Evolutionary conservation across 2,329 filamentous ascomycete species (phyloP).

Genomic region (Aspergillaceae sp.): DNA sequence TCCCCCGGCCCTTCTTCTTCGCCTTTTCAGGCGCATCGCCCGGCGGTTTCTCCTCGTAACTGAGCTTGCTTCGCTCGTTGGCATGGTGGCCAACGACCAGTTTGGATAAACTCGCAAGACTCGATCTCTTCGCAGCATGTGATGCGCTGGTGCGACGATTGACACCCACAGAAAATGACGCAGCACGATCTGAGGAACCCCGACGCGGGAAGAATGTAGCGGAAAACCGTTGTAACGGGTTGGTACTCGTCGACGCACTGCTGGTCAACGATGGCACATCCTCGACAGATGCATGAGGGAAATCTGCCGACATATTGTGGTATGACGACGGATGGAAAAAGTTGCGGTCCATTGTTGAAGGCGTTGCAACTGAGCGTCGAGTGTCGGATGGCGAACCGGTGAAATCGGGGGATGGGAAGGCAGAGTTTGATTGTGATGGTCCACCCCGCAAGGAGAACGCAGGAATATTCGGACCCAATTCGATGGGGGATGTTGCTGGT

Average conservation of each 20-base stretch:
- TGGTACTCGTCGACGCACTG: constrained; percentile 41
- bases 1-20: constrained; percentile 38
- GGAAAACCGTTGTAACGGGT: constrained; percentile 36
- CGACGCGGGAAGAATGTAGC: constrained; percentile 35
- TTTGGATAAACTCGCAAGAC: constrained; percentile 42
- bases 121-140: constrained; percentile 37
- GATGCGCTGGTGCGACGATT: constrained; percentile 32
- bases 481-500: constrained; percentile 35
- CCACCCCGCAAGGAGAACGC: constrained; percentile 32
- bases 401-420: constrained; percentile 39
- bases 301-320: constrained; percentile 28
- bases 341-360: constrained; percentile 35
- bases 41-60: constrained; percentile 37
- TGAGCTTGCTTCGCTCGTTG: constrained; percentile 36
- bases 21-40: constrained; percentile 29
- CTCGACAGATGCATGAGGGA: constrained; percentile 37
- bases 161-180: constrained; percentile 36
- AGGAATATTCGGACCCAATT: constrained; percentile 31
- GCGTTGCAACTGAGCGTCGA: constrained; percentile 33
- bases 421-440: constrained; percentile 31
- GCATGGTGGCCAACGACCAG: constrained; percentile 37
- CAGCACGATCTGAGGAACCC: constrained; percentile 36
- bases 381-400: constrained; percentile 35
- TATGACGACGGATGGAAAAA: constrained; percentile 26
- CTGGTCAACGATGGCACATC: constrained; percentile 44